phyloP scores from a whole-genome alignment of 805 yeast species.

The Metschnikowia picachoensis region DNA sequence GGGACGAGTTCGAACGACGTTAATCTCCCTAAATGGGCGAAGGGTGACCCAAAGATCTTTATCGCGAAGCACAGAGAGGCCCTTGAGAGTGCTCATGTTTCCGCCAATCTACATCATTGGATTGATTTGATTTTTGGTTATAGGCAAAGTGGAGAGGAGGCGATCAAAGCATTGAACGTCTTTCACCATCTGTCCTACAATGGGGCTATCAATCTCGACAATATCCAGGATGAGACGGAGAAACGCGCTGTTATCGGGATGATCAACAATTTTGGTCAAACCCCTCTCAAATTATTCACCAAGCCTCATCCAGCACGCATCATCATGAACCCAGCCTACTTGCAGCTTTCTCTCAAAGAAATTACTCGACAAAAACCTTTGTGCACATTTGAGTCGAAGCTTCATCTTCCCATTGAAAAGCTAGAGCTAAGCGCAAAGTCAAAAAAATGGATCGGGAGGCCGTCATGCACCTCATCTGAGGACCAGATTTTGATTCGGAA shows the following conservation, averaged over 20 bases:
- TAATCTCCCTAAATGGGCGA: slow-evolving; percentile 78
- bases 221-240: slow-evolving; percentile 69
- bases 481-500: slow-evolving; percentile 37
- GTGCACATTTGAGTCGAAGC: slow-evolving; percentile 41
- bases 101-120: slow-evolving; percentile 75
- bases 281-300: slow-evolving; percentile 69
- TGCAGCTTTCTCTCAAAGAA: slow-evolving; percentile 26
- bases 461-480: slow-evolving; percentile 33
- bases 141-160: slow-evolving; percentile 71
- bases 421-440: slow-evolving; percentile 42
- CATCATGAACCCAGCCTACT: slow-evolving; percentile 32
- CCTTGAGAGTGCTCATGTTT: slow-evolving; percentile 76
- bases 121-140: slow-evolving; percentile 80
- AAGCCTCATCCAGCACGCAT: slow-evolving; percentile 61
- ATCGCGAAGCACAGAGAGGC: slow-evolving; percentile 78
- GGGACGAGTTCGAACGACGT: slow-evolving; percentile 61
- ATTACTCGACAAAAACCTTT: slow-evolving; percentile 7
- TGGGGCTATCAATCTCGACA: slow-evolving; percentile 77
- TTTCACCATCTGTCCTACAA: slow-evolving; percentile 82
- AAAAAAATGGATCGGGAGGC: slow-evolving; percentile 52
- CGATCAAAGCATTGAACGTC: slow-evolving; percentile 65
- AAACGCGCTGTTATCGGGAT: slow-evolving; percentile 75
- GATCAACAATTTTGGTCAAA: slow-evolving; percentile 90
- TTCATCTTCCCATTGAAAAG: slow-evolving; percentile 37
- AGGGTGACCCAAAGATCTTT: slow-evolving; percentile 69